phyloP scores from a whole-genome alignment of 148 eudicot genomes.

The Chenopodium berlandieri region DNA sequence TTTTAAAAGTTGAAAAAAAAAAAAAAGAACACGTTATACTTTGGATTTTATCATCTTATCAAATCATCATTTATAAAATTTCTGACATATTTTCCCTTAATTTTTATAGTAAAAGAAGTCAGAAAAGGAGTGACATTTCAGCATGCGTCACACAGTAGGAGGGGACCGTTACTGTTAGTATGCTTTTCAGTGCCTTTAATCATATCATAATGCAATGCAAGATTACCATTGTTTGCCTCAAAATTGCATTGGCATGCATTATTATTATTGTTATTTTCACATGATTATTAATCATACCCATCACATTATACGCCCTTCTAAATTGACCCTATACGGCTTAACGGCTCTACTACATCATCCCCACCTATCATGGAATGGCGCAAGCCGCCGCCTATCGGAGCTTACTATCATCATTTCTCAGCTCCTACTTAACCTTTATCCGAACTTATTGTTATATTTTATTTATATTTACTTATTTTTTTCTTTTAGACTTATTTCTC shows the following conservation, averaged over 20 bases:
- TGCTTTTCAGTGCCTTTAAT: slow-evolving; percentile 7
- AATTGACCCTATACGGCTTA: neutral
- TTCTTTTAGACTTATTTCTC: too few species aligned
- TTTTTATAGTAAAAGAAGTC: neutral
- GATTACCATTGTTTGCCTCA: neutral
- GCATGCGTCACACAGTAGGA: neutral
- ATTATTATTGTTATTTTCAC: neutral
- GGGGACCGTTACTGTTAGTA: slow-evolving; percentile 3
- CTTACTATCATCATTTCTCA: too few species aligned
- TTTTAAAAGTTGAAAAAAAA: too few species aligned
- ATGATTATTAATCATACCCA: neutral
- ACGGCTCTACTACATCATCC: neutral
- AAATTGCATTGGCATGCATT: slow-evolving; percentile 8
- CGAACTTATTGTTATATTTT: too few species aligned
- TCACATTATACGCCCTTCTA: neutral
- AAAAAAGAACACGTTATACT: too few species aligned
- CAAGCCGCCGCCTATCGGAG: neutral
- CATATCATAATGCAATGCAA: neutral
- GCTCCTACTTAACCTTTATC: too few species aligned
- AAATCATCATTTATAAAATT: neutral
- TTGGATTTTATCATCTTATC: too few species aligned
- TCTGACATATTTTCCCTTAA: neutral
- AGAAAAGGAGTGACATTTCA: neutral
- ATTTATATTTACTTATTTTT: too few species aligned
- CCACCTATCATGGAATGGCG: neutral